Base-by-base conservation (phyloP, 441 rosid species). In the Gossypium schwendimanii region DNA sequence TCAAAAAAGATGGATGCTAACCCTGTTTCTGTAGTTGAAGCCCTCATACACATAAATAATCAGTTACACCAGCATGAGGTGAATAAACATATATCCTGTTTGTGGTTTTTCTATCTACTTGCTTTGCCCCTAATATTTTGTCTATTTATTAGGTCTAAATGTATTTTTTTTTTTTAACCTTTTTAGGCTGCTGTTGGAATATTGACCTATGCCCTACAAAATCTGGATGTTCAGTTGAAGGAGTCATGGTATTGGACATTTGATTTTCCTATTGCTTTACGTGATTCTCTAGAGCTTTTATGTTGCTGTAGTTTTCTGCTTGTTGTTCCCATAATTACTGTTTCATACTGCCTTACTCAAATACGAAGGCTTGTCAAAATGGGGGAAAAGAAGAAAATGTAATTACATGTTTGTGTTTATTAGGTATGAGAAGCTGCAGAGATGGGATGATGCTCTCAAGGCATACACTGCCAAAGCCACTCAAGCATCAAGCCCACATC, bases 361-460 rank as follows among this genome's bases (percentile, higher is more conserved):
- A 31, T 52, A 53, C 20, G 17, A 24, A 52, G 23, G 14, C 41
- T 33, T 53, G 20, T 69, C 49, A 33, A 52, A 69, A 52, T 2
- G 47, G 47, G 31, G 72, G 33, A 12, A n/a, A 17, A 44, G 0
- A 41, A 41, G 47, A 47, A 57, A 23, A 9, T 66, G 14, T 66
- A 47, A 31, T 11, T 69, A 53, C 28, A 11, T 52, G 69, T 72
- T 55, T 75, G 14, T 50, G 57, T 39, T 36, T 80, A 50, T 78
- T 78, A 96, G 99, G 99, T 96, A 96, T 84, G 99, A 96, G 86
- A 96, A 96, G 81, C 84, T 96, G 87, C 99, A 96, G 85, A 87
- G 99, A 54, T 96, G 99, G 99, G 98, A 96, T 79, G 99, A 94
- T 83, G 99, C 99, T 74, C 95, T 94, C 70, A 94, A 90, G 87